Conservation (phyloP, 805 yeast species). For the Candida railenensis region DNA sequence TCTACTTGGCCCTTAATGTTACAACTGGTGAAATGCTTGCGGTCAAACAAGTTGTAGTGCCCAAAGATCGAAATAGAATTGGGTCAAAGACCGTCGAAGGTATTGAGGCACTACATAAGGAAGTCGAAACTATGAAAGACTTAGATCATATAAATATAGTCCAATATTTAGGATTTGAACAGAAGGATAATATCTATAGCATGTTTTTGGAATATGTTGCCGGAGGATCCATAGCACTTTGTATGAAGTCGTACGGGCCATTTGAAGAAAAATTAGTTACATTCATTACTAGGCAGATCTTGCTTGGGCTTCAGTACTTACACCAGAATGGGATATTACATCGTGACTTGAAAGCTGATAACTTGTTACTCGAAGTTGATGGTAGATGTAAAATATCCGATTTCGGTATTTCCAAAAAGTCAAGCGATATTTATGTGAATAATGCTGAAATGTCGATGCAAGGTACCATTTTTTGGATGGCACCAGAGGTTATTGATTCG, state of each 20-base stretch:
- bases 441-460: conserved; percentile 97
- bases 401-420: conserved; percentile 89
- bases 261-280: conserved; percentile 77
- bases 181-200: conserved; percentile 69
- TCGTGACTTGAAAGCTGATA: conserved; percentile 94
- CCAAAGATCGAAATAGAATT: conserved; percentile 35
- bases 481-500: conserved; percentile 95
- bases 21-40: conserved; percentile 99
- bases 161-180: conserved; percentile 93
- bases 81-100: conserved; percentile 55
- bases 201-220: conserved; percentile 94
- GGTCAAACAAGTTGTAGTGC: conserved; percentile 87
- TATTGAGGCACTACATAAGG: conserved; percentile 81
- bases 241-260: conserved; percentile 77
- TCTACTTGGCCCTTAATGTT: conserved; percentile 84
- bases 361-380: conserved; percentile 80
- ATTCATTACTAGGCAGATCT: conserved; percentile 74
- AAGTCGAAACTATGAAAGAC: conserved; percentile 91
- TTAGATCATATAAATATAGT: conserved; percentile 92
- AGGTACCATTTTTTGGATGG: conserved; percentile 99
- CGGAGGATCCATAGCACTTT: conserved; percentile 93
- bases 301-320: conserved; percentile 81
- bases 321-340: conserved; percentile 88
- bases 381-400: conserved; percentile 95
- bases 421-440: conserved; percentile 77